A percentile compares a stretch with the other conserved stretches of the same genome.
Evolutionary conservation across 768 basidiomycete genomes (phyloP).

Genomic region (Lentinula lateritia): DNA sequence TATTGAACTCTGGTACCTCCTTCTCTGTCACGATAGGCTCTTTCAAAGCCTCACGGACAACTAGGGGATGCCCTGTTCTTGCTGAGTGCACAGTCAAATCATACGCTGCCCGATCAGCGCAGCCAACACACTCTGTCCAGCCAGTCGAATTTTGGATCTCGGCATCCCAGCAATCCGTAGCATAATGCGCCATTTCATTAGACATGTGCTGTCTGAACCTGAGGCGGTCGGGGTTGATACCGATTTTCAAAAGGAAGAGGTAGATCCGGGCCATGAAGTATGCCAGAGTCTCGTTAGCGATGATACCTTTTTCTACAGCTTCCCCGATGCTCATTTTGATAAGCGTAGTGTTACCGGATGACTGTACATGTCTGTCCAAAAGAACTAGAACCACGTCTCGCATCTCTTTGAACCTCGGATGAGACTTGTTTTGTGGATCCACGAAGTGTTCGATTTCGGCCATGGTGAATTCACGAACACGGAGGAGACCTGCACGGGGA

Average conservation of each 20-base stretch:
- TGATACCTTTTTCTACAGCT: slow-evolving; percentile 78
- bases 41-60: slow-evolving; percentile 82
- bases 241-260: slow-evolving; percentile 86
- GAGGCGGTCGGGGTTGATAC: slow-evolving; percentile 75
- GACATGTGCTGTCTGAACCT: slow-evolving; percentile 98
- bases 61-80: slow-evolving; percentile 77
- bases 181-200: slow-evolving; percentile 99
- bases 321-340: slow-evolving; percentile 76
- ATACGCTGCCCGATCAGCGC: slow-evolving; percentile 96
- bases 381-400: slow-evolving; percentile 70
- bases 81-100: slow-evolving; percentile 87
- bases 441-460: slow-evolving; percentile 99
- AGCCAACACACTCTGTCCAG: slow-evolving; percentile 99
- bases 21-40: slow-evolving; percentile 82
- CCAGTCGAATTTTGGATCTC: slow-evolving; percentile 88
- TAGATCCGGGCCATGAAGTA: slow-evolving; percentile 95
- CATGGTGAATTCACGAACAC: slow-evolving; percentile 99
- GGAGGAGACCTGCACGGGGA: slow-evolving; percentile 90
- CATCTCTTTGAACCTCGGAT: slow-evolving; percentile 78
- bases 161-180: slow-evolving; percentile 99
- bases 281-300: slow-evolving; percentile 96
- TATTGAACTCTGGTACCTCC: slow-evolving; percentile 76
- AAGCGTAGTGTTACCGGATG: slow-evolving; percentile 61
- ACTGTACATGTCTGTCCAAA: slow-evolving; percentile 81
- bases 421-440: slow-evolving; percentile 88